phyloP scores from a whole-genome alignment of 1,284 basidiomycete genomes.

The Anthracocystis setariae region DNA sequence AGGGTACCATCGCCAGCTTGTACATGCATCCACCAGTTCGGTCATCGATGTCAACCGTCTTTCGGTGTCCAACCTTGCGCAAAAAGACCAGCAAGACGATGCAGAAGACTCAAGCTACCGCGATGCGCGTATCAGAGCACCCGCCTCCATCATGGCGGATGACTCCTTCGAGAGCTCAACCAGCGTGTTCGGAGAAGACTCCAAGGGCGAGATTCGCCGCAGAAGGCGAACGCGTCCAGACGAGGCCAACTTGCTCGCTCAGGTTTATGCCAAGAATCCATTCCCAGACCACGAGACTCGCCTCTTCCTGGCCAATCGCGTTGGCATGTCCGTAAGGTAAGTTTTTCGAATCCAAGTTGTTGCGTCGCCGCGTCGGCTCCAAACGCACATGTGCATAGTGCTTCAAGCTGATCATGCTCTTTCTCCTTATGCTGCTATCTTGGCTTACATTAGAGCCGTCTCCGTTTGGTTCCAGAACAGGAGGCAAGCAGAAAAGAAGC shows the following conservation, averaged over 20 bases:
- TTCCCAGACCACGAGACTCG: constrained; percentile 63
- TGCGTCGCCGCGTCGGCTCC: background rate
- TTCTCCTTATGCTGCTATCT: background rate
- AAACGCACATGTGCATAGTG: background rate
- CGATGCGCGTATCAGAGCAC: constrained; percentile 8
- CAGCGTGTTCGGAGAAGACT: constrained; percentile 32
- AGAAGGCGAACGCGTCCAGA: constrained; percentile 58
- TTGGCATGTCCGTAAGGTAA: constrained; percentile 62
- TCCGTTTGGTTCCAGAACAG: constrained; percentile 67
- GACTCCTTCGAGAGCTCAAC: constrained; percentile 42
- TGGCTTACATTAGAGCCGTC: constrained; percentile 32
- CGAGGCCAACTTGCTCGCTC: constrained; percentile 57
- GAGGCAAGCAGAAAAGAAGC: constrained; percentile 65
- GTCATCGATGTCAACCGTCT: constrained; percentile 41
- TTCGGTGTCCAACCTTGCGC: constrained; percentile 34
- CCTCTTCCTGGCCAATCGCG: constrained; percentile 49
- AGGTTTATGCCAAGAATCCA: constrained; percentile 57
- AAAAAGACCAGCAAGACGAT: constrained; percentile 32
- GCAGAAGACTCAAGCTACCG: constrained; percentile 8
- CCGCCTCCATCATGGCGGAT: constrained; percentile 31
- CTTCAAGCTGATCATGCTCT: constrained; percentile 8
- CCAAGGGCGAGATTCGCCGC: constrained; percentile 44
- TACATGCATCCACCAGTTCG: constrained; percentile 23
- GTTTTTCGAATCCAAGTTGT: constrained; percentile 2
- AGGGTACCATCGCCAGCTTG: background rate